These are phyloP conservation scores for Dendrobium chrysotoxum DNA, from an alignment of 106 monocot genomes.

Conservation along the genomic window DNA sequence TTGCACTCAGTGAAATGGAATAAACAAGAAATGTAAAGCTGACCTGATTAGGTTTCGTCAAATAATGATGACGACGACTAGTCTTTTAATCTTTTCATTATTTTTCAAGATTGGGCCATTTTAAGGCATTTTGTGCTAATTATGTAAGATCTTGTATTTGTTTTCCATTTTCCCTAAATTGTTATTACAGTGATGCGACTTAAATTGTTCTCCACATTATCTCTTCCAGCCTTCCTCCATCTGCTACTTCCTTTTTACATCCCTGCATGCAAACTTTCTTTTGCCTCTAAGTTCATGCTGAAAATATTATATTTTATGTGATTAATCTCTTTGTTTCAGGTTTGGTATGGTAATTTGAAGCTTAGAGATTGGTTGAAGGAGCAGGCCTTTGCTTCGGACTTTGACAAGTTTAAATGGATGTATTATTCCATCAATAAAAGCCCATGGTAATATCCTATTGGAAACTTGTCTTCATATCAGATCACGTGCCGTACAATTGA, in stretches of 20 bases:
- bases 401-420: slow-evolving; percentile 79
- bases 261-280: background rate
- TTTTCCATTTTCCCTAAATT: background rate
- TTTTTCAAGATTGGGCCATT: background rate
- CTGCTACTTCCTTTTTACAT: background rate
- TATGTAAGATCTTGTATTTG: background rate
- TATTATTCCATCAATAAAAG: slow-evolving; percentile 92
- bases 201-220: background rate
- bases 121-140: background rate
- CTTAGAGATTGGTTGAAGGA: slow-evolving; percentile 92
- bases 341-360: slow-evolving; percentile 57
- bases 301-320: background rate
- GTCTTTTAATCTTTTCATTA: background rate
- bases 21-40: too few relatives aligned
- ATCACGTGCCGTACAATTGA: background rate
- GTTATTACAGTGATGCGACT: background rate
- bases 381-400: slow-evolving; percentile 35
- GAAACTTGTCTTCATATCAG: background rate
- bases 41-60: too few relatives aligned
- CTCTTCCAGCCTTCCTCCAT: background rate
- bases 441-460: slow-evolving; percentile 66
- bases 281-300: background rate
- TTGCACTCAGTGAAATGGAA: background rate
- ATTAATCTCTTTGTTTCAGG: slow-evolving; percentile 26
- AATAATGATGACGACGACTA: background rate